Percentiles rank a stretch among this genome's conserved stretches.
phyloP scores from a whole-genome alignment of 768 basidiomycete genomes.

The Pleurotus tuoliensis region DNA sequence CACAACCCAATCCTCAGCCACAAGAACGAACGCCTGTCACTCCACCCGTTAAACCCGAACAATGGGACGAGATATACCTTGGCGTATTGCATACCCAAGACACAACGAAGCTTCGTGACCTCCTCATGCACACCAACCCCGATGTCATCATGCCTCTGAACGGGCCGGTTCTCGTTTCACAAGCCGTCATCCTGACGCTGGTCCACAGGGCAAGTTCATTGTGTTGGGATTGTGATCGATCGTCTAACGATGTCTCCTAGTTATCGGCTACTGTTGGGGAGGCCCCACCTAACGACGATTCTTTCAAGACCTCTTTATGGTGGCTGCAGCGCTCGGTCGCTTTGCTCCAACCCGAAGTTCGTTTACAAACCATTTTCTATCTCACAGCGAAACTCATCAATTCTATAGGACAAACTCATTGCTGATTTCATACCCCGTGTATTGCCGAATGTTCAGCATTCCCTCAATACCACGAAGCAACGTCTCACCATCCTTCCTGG shows the following conservation, averaged over 20 bases:
- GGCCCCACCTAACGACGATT: slow-evolving; percentile 71
- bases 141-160: slow-evolving; percentile 79
- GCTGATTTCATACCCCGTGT: slow-evolving; percentile 80
- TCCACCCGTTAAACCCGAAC: slow-evolving; percentile 58
- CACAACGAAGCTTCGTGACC: slow-evolving; percentile 64
- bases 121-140: slow-evolving; percentile 70
- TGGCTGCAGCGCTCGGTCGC: slow-evolving; percentile 78
- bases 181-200: slow-evolving; percentile 80
- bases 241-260: slow-evolving; percentile 30
- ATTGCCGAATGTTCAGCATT: slow-evolving; percentile 72
- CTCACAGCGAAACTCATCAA: neutral
- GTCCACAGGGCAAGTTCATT: slow-evolving; percentile 66
- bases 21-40: slow-evolving; percentile 28
- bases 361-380: slow-evolving; percentile 15
- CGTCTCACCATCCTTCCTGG: slow-evolving; percentile 76
- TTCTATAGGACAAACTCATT: slow-evolving; percentile 68
- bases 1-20: slow-evolving; percentile 41
- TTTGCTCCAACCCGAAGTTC: slow-evolving; percentile 68
- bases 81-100: slow-evolving; percentile 76
- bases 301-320: slow-evolving; percentile 81
- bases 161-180: slow-evolving; percentile 66
- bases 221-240: neutral
- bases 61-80: slow-evolving; percentile 84
- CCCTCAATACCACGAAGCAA: slow-evolving; percentile 76
- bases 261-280: slow-evolving; percentile 73